Percentiles rank a stretch among this genome's conserved stretches.
Evolutionary conservation across 208 protist genomes (phyloP).

Genomic region (Porcisia hertigi): DNA sequence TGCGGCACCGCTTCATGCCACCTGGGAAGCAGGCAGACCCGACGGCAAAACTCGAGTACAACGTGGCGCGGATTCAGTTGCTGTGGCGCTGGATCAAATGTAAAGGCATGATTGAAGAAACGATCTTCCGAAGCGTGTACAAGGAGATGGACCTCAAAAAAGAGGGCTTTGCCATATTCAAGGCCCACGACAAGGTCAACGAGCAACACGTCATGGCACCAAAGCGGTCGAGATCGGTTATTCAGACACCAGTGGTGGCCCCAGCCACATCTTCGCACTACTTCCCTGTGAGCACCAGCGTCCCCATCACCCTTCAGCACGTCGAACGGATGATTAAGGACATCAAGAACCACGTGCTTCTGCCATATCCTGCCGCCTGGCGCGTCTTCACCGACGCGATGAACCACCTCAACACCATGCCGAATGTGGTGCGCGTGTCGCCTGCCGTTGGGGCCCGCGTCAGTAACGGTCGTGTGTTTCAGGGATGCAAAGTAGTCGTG

Average conservation of each 20-base stretch:
- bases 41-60: slow-evolving; percentile 44
- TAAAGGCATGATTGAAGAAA: slow-evolving; percentile 76
- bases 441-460: slow-evolving; percentile 68
- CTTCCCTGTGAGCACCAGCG: slow-evolving; percentile 57
- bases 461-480: slow-evolving; percentile 70
- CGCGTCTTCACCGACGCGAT: slow-evolving; percentile 85
- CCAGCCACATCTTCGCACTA: slow-evolving; percentile 79
- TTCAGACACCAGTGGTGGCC: slow-evolving; percentile 65
- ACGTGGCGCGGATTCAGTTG: slow-evolving; percentile 79
- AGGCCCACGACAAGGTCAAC: slow-evolving; percentile 81
- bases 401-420: slow-evolving; percentile 84
- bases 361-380: slow-evolving; percentile 84
- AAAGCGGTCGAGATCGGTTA: slow-evolving; percentile 71
- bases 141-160: slow-evolving; percentile 91
- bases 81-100: slow-evolving; percentile 87
- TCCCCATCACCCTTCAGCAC: slow-evolving; percentile 73
- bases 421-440: slow-evolving; percentile 78
- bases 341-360: slow-evolving; percentile 63
- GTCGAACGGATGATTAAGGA: slow-evolving; percentile 76
- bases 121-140: slow-evolving; percentile 77
- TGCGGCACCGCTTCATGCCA: slow-evolving; percentile 43
- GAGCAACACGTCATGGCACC: slow-evolving; percentile 72
- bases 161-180: slow-evolving; percentile 87
- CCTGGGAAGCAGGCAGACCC: slow-evolving; percentile 27
- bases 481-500: slow-evolving; percentile 86